phyloP scores from a whole-genome alignment of 805 yeast species.

The Spencermartinsiella europaea region DNA sequence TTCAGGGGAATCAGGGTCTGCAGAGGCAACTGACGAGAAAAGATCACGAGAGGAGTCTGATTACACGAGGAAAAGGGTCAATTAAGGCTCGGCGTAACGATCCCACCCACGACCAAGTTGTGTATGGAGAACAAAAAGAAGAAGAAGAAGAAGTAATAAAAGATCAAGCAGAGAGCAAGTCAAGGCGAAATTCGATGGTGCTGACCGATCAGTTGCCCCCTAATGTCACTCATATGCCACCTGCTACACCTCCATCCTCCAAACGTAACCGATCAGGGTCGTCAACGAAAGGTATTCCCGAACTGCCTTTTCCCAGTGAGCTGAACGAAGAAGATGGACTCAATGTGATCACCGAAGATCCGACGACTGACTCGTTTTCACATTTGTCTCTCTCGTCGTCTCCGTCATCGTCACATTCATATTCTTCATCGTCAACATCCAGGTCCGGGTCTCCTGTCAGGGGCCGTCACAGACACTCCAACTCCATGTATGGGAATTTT shows the following conservation, averaged over 20 bases:
- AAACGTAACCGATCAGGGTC: background rate
- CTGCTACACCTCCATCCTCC: no score
- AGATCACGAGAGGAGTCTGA: constrained; percentile 21
- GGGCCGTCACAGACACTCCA: background rate
- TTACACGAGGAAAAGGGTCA: constrained; percentile 18
- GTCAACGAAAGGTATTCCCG: background rate
- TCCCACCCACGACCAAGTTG: constrained; percentile 2
- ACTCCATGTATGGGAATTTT: background rate
- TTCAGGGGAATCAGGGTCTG: constrained; percentile 5
- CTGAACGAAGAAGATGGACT: no score
- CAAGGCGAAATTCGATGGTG: background rate
- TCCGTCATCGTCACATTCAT: background rate
- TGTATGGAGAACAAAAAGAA: background rate
- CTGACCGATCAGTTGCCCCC: background rate
- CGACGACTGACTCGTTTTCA: no score
- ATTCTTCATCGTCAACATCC: background rate
- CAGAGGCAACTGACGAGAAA: constrained; percentile 18
- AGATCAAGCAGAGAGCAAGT: background rate
- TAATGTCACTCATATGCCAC: background rate
- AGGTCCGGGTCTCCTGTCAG: background rate
- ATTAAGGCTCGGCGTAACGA: constrained; percentile 5
- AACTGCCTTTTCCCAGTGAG: no score
- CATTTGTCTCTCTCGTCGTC: background rate
- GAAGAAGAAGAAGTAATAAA: background rate
- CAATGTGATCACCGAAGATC: no score